Base-by-base conservation (phyloP, 108 stramenopile genomes). In the Cafeteria roenbergensis region DNA sequence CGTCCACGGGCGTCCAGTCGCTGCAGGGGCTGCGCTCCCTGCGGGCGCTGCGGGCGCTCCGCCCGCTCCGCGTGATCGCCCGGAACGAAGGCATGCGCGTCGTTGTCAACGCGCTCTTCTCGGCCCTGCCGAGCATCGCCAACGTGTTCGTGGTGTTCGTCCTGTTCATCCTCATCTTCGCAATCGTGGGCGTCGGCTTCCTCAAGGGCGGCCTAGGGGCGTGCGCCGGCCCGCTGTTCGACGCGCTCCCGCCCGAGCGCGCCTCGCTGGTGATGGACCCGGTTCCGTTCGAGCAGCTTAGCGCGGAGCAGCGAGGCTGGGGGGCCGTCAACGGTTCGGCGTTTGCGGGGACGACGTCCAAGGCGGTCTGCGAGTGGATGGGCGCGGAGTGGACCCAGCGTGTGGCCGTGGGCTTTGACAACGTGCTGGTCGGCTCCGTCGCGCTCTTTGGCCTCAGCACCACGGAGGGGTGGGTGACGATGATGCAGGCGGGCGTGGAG, bases 21-120 rank as follows among this genome's bases (percentile, higher is more conserved):
- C 42, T 79, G 29, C 29, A 27, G 34, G 55, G 65, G 4, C 68
- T 88, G 31, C 70, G 72, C 62, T 61, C 70, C 3, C 55, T 87
- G n/a, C 73, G 84, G 22, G 52, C 79, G 14, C 50, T 86, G 6
- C 69, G 87, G 28, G 78, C 84, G 14, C 80, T 88, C n/a, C 79
- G 87, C 2, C 85, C 85, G 28, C 62, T 88, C 55, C 65, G 82
- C 28, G 83, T 87, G 78, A 73, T 87, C 59, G 77, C 68, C 30
- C 71, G 84, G 1, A 73, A 75, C 62, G 80, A 81, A 35, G 83
- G 80, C 25, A 62, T 87, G 56, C 82, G 84, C 57, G 51, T 85
- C 12, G 84, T 87, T 29, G 78, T 87, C 20, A 84, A 87, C 66
- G 80, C 84, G 12, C 58, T 87, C 12, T 69, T 87, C 32, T 51